Percentiles rank a stretch among this genome's conserved stretches.
phyloP scores from a whole-genome alignment of 2,329 filamentous ascomycete species.

The Diaporthe eres region DNA sequence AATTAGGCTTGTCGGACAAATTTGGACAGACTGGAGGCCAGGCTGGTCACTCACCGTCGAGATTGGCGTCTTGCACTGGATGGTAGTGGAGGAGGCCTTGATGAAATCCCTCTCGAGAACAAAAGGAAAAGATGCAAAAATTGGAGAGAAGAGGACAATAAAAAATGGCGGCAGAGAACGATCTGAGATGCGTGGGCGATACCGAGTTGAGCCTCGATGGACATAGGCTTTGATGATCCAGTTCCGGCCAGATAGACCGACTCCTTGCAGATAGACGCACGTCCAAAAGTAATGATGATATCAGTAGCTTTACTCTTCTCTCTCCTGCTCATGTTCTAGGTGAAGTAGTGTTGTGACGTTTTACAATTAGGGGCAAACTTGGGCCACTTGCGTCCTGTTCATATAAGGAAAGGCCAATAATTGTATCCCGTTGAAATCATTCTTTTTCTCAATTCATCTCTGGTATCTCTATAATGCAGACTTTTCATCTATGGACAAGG shows the following conservation, averaged over 20 bases:
- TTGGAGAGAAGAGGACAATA: neutral
- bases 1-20: neutral
- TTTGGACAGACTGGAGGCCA: neutral
- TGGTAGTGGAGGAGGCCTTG: neutral
- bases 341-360: neutral
- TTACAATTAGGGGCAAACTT: neutral
- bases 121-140: neutral
- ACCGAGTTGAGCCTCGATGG: neutral
- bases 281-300: slow-evolving; percentile 4
- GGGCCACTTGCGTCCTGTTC: neutral
- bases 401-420: neutral
- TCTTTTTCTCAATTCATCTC: slow-evolving; percentile 12
- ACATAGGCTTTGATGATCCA: neutral
- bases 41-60: neutral
- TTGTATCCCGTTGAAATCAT: neutral
- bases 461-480: slow-evolving; percentile 40
- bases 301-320: neutral
- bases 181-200: neutral
- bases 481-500: neutral
- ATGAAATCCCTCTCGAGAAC: neutral
- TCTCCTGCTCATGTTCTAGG: neutral
- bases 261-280: slow-evolving; percentile 6
- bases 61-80: neutral
- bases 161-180: neutral
- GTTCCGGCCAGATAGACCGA: slow-evolving; percentile 8